phyloP scores from a whole-genome alignment of 305 asterid species.

The Plantago coronopus region DNA sequence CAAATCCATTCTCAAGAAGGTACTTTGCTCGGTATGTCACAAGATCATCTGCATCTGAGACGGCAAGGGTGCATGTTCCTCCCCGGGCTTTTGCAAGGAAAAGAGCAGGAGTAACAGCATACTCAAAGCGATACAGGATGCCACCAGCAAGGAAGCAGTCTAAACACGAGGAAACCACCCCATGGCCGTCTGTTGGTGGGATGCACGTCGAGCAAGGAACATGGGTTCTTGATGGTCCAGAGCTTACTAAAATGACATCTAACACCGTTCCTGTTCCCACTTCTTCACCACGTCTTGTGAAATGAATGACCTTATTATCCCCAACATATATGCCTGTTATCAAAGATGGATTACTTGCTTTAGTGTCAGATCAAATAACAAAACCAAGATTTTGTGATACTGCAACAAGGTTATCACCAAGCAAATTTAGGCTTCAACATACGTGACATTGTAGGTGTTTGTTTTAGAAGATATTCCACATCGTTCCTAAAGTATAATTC shows the following conservation, averaged over 20 bases:
- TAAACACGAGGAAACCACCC: conserved; percentile 69
- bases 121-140: conserved; percentile 70
- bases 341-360: background rate
- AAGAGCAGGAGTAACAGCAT: conserved; percentile 59
- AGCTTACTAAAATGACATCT: conserved; percentile 69
- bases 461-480: too few species aligned
- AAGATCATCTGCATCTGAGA: conserved; percentile 46
- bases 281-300: conserved; percentile 90
- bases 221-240: conserved; percentile 51
- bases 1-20: conserved; percentile 72
- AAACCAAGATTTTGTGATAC: background rate
- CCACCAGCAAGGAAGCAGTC: conserved; percentile 89
- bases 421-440: too few species aligned
- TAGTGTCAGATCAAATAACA: background rate
- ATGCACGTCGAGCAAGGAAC: conserved; percentile 61
- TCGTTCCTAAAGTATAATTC: too few species aligned
- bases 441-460: too few species aligned
- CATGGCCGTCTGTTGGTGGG: conserved; percentile 51
- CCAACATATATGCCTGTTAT: conserved; percentile 69
- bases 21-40: conserved; percentile 68
- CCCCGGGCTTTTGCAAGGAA: conserved; percentile 87
- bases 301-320: conserved; percentile 68
- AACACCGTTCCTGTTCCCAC: conserved; percentile 78
- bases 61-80: conserved; percentile 83
- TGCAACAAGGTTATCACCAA: background rate